Evolutionary conservation across 345 rosid genomes (phyloP), one percentile per base, ranked within the genome.

Genomic region (Lagerstroemia speciosa): DNA sequence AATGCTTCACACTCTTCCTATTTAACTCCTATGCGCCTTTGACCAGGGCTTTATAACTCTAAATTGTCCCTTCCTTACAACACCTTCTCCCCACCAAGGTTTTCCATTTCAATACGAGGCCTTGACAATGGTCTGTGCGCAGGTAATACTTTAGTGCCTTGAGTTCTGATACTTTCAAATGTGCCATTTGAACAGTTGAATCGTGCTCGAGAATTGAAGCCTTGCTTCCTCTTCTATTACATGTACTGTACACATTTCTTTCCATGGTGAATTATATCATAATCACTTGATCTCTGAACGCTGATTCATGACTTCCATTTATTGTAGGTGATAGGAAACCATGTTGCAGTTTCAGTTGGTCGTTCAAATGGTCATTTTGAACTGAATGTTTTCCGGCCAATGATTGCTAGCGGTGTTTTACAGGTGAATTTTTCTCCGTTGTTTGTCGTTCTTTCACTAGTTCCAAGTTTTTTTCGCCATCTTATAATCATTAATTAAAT

Each of bases 91-190:
- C n/a, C n/a, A n/a, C n/a, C n/a, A n/a, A n/a, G n/a, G n/a, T n/a
- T n/a, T n/a, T n/a, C n/a, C n/a, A n/a, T n/a, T n/a, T n/a, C 98
- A 91, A 73, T 93, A 97, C 50, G 98, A 93, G 85, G 98, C 98
- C 71, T 82, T 93, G 52, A 91, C 97, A 32, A 91, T 93, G 98
- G 98, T 93, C 71, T 93, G 96, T 71, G 97, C 98, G 63, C 96
- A 89, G 97, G 97, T 89, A 82, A 80, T 66, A 8, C 62, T 69
- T 80, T 40, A 0, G 19, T 27, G 29, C 43, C 62, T 58, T 19
- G n/a, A 38, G 34, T 29, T 62, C 14, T 58, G 36, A 27, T 55
- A 26, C 38, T 20, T 38, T 43, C 31, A 38, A 24, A 3, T 62
- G 19, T 31, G 14, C 40, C 38, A 32, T 31, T 31, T 10, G n/a